Conservation (phyloP, 345 rosid genomes). For the sweet orange (Citrus sinensis) region DVS_A1.0 CM039169.1:16466501-16467000, state of each 20-base stretch:
- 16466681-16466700: constrained; percentile 38
- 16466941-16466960: constrained; percentile 72
- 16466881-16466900: constrained; percentile 68
- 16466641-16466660: constrained; percentile 76
- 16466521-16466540: constrained; percentile 79
- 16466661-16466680: constrained; percentile 57
- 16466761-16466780: constrained; percentile 93
- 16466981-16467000: constrained; percentile 70
- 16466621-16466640: constrained; percentile 83
- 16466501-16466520: constrained; percentile 65
- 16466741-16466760: constrained; percentile 78
- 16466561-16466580: constrained; percentile 88
- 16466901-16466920: constrained; percentile 56
- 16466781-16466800: constrained; percentile 75
- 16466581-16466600: constrained; percentile 62
- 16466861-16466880: constrained; percentile 63
- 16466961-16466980: constrained; percentile 77
- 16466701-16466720: constrained; percentile 77
- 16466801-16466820: constrained; percentile 79
- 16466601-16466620: constrained; percentile 62
- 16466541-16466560: constrained; percentile 75
- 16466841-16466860: constrained; percentile 64
- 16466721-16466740: constrained; percentile 73
- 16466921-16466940: constrained; percentile 65
- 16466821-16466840: constrained; percentile 74